phyloP scores from a whole-genome alignment of 768 basidiomycete genomes.

The Cyclocybe cylindracea region DNA sequence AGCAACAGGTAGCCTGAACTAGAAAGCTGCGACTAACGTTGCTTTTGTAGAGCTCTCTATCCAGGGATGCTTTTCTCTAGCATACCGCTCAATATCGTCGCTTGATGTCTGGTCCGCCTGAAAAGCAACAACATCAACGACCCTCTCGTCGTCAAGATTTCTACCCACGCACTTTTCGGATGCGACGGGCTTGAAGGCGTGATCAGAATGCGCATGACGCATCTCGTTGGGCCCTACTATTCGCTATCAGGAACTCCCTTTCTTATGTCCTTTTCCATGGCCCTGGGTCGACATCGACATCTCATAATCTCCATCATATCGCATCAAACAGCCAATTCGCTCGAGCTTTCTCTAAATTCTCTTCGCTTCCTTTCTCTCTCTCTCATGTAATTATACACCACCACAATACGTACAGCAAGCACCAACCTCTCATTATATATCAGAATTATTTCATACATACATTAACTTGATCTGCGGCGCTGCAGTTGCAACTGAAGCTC shows the following conservation, averaged over 20 bases:
- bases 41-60: conserved; percentile 42
- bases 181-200: no score
- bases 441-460: no score
- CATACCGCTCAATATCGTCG: not conserved
- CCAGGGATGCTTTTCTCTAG: conserved; percentile 58
- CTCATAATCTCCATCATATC: not conserved
- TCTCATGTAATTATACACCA: conserved; percentile 2
- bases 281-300: not conserved
- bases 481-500: no score
- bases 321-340: not conserved
- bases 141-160: not conserved
- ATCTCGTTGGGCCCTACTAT: not conserved
- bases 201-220: no score
- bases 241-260: not conserved
- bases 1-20: conserved; percentile 25
- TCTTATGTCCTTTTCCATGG: not conserved
- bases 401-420: not conserved
- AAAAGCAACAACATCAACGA: not conserved
- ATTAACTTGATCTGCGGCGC: no score
- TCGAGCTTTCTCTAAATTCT: not conserved
- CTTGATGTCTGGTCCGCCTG: not conserved
- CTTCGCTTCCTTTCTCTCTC: not conserved
- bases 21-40: conserved; percentile 10
- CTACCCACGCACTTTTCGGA: no score
- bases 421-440: not conserved